Evolutionary conservation across 176 grass and related monocot species (phyloP), one percentile per base, ranked within the genome.

Genomic region (Cenchrus americanus): DNA sequence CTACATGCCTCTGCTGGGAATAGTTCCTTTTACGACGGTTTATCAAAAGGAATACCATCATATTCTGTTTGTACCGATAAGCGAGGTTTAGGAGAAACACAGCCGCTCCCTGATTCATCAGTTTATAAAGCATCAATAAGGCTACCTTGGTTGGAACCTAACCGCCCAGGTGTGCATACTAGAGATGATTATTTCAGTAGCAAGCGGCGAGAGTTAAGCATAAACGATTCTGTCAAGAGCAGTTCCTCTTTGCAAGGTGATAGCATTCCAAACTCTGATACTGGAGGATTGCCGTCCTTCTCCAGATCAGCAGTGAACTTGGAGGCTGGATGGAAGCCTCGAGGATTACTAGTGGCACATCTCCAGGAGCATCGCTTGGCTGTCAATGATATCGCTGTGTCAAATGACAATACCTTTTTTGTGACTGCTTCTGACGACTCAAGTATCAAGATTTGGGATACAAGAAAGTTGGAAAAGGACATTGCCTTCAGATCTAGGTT

Each of bases 381-480:
- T 76, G 93, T 98, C 69, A 98, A 98, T 78, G 96, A 98, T 49
- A 91, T 98, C 68, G 83, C 93, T 0, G 85, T 95, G 74, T 91
- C 96, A 17, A 93, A 92, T 9, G 93, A 98, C 79, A 89, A 93
- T 24, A 79, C 87, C 69, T 95, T 95, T 82, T 95, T 98, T 65
- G 73, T 98, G 71, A 95, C 87, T 46, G 96, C 89, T 82, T 98
- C 96, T 6, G 92, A 98, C 41, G 96, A 98, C 74, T 95, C 91
- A 9, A 98, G 89, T 84, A 86, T 98, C 66, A 95, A 91, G 87
- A 93, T 98, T 85, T 98, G 96, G 96, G 96, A 98, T 85, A 93
- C 96, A 72, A 92, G 93, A 82, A 98, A 88, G 75, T 85, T 98
- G 85, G 96, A 98, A 88, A 98, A 95, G 83, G 96, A 95, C 70